Conservation (phyloP, 345 rosid genomes). For the Citrus sp. region DNA sequence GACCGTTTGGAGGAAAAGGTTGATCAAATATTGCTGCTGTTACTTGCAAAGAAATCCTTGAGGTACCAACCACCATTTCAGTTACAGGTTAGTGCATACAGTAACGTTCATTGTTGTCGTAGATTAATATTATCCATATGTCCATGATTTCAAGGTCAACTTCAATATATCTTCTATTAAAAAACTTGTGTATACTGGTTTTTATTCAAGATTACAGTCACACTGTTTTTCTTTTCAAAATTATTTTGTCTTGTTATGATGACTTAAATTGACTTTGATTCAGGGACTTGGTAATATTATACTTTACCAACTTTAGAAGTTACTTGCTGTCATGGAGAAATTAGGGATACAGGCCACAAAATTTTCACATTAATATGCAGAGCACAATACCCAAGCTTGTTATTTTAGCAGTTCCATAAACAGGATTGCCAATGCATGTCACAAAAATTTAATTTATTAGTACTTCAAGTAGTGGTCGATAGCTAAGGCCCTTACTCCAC, state of each 20-base stretch:
- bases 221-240: too few species aligned
- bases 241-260: too few species aligned
- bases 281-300: too few species aligned
- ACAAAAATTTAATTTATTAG: background rate
- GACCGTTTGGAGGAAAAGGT: background rate
- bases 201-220: too few species aligned
- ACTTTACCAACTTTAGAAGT: too few species aligned
- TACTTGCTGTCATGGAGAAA: too few species aligned
- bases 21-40: background rate
- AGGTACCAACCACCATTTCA: background rate
- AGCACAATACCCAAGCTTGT: background rate
- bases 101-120: background rate
- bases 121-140: background rate
- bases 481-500: background rate
- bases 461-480: background rate
- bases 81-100: background rate
- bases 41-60: background rate
- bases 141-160: background rate
- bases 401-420: too few species aligned
- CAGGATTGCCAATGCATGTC: background rate
- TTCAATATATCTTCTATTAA: background rate
- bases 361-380: background rate
- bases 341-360: background rate
- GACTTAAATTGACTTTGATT: too few species aligned
- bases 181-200: too few species aligned